Percentiles rank a stretch among this genome's conserved stretches.
Evolutionary conservation across 179 eudicot species (phyloP).

Genomic region (Silene noctiflora): DNA sequence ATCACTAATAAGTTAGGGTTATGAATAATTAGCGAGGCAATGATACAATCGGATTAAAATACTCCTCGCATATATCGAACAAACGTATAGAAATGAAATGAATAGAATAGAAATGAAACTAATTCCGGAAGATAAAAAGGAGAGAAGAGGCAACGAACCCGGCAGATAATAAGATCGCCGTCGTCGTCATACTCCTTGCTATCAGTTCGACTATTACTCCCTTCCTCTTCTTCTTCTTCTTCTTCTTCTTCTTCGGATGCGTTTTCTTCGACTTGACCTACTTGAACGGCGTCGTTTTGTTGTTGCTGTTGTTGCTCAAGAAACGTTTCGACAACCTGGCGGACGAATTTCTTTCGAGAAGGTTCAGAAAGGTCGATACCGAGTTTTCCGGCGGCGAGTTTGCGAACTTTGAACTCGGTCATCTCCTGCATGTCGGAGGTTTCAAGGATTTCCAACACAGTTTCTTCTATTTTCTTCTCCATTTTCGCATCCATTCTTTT

Average conservation of each 20-base stretch:
- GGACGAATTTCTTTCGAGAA: constrained; percentile 58
- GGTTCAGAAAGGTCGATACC: constrained; percentile 62
- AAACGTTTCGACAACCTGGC: constrained; percentile 59
- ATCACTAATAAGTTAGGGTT: background rate
- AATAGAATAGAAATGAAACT: background rate
- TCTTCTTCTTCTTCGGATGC: constrained; percentile 28
- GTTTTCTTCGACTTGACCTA: constrained; percentile 18
- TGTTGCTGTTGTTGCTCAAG: constrained; percentile 37
- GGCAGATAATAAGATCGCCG: constrained; percentile 84
- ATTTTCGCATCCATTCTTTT: constrained; percentile 42
- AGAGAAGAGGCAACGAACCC: constrained; percentile 31
- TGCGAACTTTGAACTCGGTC: constrained; percentile 70
- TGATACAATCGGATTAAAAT: too few relatives aligned
- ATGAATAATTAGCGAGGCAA: background rate
- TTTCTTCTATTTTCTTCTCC: constrained; percentile 44
- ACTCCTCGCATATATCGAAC: too few relatives aligned
- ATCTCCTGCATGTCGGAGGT: constrained; percentile 65
- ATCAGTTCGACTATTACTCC: constrained; percentile 25
- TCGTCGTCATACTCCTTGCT: constrained; percentile 73
- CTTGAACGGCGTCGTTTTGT: constrained; percentile 24
- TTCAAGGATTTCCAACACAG: constrained; percentile 55
- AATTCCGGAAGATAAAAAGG: background rate
- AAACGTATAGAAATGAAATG: background rate
- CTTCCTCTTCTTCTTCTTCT: constrained; percentile 36
- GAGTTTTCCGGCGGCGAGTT: constrained; percentile 60